A percentile compares a stretch with the other conserved stretches of the same genome.
phyloP scores from a whole-genome alignment of 352 stramenopile genomes.

The Vaucheria bursata region DNA sequence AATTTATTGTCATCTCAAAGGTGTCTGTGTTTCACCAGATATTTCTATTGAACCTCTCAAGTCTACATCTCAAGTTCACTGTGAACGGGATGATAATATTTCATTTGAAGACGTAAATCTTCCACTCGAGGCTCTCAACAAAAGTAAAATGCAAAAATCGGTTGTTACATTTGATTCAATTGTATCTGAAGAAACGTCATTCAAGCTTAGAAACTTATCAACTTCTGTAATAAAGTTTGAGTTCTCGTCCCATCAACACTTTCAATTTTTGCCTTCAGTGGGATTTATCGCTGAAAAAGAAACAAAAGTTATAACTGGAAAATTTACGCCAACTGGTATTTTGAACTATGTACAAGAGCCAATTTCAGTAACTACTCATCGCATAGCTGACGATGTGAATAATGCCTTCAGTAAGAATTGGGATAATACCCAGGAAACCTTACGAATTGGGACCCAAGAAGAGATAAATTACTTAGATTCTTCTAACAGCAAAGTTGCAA shows the following conservation, averaged over 20 bases:
- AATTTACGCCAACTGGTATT: constrained; percentile 55
- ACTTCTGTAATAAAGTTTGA: constrained; percentile 59
- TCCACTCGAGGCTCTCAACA: too few species aligned
- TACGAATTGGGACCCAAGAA: background rate
- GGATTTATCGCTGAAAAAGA: constrained; percentile 54
- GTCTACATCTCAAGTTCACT: too few species aligned
- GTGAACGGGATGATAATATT: too few species aligned
- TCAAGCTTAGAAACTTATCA: constrained; percentile 65
- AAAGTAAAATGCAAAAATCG: too few species aligned
- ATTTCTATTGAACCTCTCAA: too few species aligned
- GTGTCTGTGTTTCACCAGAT: constrained; percentile 67
- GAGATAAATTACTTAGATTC: background rate
- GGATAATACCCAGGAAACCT: background rate
- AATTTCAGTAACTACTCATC: constrained; percentile 23
- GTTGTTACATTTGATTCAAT: too few species aligned
- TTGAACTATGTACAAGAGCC: constrained; percentile 32
- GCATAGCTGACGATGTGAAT: background rate
- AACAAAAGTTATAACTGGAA: constrained; percentile 58
- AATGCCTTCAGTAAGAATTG: background rate
- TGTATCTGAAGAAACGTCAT: constrained; percentile 57
- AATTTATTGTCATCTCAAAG: constrained; percentile 61
- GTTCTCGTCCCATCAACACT: constrained; percentile 49
- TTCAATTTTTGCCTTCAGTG: constrained; percentile 62
- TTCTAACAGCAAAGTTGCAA: background rate
- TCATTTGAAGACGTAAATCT: too few species aligned